A percentile compares a stretch with the other conserved stretches of the same genome.
phyloP scores from a whole-genome alignment of 116 monocot genomes.

The Phalaenopsis hybrid region DNA sequence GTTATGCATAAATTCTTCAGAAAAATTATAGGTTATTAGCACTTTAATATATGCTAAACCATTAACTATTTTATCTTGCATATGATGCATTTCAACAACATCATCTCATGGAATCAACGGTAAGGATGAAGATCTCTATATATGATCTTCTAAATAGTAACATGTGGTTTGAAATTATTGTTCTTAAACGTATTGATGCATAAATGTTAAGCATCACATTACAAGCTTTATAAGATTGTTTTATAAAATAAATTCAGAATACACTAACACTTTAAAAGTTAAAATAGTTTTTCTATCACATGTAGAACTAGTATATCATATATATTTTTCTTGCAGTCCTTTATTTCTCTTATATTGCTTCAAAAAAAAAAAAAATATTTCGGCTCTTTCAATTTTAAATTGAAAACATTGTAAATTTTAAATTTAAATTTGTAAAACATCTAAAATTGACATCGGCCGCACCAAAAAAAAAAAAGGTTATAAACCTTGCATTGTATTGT shows the following conservation, averaged over 20 bases:
- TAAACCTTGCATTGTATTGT: no score
- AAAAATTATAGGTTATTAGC: not conserved
- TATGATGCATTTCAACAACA: not conserved
- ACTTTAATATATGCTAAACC: not conserved
- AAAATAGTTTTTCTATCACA: not conserved
- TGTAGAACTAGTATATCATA: not conserved
- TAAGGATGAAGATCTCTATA: not conserved
- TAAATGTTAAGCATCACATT: not conserved
- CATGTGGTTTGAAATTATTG: not conserved
- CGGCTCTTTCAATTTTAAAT: not conserved
- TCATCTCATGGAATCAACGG: not conserved
- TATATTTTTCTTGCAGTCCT: not conserved
- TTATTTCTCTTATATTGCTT: not conserved
- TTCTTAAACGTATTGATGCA: not conserved
- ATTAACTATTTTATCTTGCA: not conserved
- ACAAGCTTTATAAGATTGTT: not conserved
- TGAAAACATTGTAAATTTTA: not conserved
- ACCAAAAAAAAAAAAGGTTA: not conserved
- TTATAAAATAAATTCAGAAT: not conserved
- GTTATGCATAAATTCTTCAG: not conserved
- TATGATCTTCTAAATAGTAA: not conserved
- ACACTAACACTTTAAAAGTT: not conserved
- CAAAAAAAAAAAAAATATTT: not conserved
- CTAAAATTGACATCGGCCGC: not conserved
- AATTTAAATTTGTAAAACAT: not conserved